Base-by-base conservation (phyloP, 1,284 basidiomycete genomes). In the Neolentinus lepideus region DNA sequence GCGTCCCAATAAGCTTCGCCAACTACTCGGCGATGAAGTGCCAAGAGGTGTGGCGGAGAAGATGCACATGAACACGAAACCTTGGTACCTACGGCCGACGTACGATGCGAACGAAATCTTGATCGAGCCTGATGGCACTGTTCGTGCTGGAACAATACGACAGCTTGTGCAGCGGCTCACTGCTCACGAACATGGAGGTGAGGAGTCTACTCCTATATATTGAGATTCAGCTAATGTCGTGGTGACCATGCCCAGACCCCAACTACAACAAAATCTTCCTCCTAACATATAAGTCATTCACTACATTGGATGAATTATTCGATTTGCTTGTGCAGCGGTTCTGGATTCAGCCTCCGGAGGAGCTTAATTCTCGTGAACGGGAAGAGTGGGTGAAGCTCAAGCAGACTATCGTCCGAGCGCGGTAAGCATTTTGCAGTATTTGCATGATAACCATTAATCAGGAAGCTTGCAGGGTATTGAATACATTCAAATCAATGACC, bases 221-320 rank as follows among this genome's bases (percentile, higher is more conserved):
- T 12, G 9, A 51, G 16, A 16, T 24, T 19, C 14, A 25, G n/a
- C 19, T 22, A 38, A 36, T 48, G 22, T 19, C 35, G 36, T 19
- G 14, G 29, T 35, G 35, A 26, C 56, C 56, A 36, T 55, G 54
- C 36, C 55, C 63, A 90, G 94, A 95, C 68, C 77, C 84, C 0
- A 82, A 84, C 4, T 99, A 92, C 72, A 91, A 86, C 67, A 89
- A 91, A 67, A 90, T 94, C 1, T 99, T 99, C 80, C 71, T 99
- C 59, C 90, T 98, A 81, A 99, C 97, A 1, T 98, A 94, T 77
- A 93, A 95, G 62, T 96, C 94, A 0, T 99, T 99, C 70, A 94
- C 92, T 14, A 88, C 87, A 1, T 76, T 93, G 19, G 81, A 92
- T 56, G 88, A 94, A 57, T 73, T 99, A 22, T 88, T 98, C 57